phyloP scores from a whole-genome alignment of 106 monocot genomes.

The Apostasia shenzhenica region DNA sequence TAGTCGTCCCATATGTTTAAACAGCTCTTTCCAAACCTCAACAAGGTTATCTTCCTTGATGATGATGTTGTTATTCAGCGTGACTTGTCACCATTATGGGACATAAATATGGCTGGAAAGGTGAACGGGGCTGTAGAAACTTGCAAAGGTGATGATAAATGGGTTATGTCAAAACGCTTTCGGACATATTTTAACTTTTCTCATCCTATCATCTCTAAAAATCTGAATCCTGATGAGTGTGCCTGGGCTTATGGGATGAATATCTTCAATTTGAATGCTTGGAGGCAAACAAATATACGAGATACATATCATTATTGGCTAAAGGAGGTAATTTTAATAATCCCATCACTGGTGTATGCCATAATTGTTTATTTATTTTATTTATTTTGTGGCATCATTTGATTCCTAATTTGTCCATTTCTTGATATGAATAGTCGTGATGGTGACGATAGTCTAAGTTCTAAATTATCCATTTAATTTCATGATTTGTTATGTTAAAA shows the following conservation, averaged over 20 bases:
- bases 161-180: constrained; percentile 92
- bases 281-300: constrained; percentile 76
- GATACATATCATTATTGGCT: constrained; percentile 86
- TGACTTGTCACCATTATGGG: constrained; percentile 72
- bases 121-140: constrained; percentile 93
- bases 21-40: constrained; percentile 87
- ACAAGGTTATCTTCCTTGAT: constrained; percentile 92
- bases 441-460: too few species aligned
- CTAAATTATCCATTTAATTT: too few species aligned
- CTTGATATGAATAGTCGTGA: too few species aligned
- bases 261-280: constrained; percentile 67
- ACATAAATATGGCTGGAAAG: constrained; percentile 68
- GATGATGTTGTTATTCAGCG: constrained; percentile 88
- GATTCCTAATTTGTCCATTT: too few species aligned
- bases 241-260: constrained; percentile 98
- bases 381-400: too few species aligned
- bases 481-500: too few species aligned
- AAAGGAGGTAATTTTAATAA: constrained; percentile 51
- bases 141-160: constrained; percentile 73
- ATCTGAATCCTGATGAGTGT: constrained; percentile 82
- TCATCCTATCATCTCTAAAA: constrained; percentile 62
- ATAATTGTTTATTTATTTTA: too few species aligned
- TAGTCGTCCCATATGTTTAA: background rate
- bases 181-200: constrained; percentile 90
- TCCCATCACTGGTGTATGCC: background rate